Base-by-base conservation (phyloP, 495 filamentous ascomycete genomes). In the Aspergillus nanangensis region DNA sequence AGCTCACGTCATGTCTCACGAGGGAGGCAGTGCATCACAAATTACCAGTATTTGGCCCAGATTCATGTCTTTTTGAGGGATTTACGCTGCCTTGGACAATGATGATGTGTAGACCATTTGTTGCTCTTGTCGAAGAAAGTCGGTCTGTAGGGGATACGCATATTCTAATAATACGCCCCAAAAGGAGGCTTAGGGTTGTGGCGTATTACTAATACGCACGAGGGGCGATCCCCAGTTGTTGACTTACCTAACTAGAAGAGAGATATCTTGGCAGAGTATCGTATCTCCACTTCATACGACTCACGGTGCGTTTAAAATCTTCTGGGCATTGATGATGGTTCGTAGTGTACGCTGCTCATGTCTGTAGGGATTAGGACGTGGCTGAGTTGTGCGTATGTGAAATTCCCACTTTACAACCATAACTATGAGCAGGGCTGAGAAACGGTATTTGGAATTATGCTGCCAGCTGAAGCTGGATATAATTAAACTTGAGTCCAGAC, bases 131-230 rank as follows among this genome's bases (percentile, higher is more conserved):
- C n/a, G n/a, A n/a, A n/a, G n/a, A n/a, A n/a, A n/a, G n/a, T n/a
- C n/a, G n/a, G n/a, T n/a, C n/a, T n/a, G n/a, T n/a, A n/a, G 42
- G 31, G 17, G 32, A 45, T 45, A 45, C 42, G 42, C 42, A 23
- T 7, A 3, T 7, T 17, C 18, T 31, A 31, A 31, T 8, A 1
- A 10, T 8, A 4, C 18, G 38, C 15, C 19, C 35, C 13, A n/a
- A n/a, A n/a, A n/a, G 7, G 29, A 13, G 38, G 38, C 45, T 24
- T 23, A 25, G 45, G 13, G 38, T 20, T 3, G 20, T n/a, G 38
- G 24, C 52, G 52, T 55, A 55, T 55, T 50, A 55, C 18, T 35
- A 55, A 55, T 55, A 55, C 52, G 52, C 52, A 38, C 40, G 8
- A 45, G 36, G 18, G 10, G 11, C 38, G 29, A 9, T 17, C 10